Evolutionary conservation across 805 yeast species (phyloP), one percentile per base, ranked within the genome.

Genomic region (Candida alai): DNA sequence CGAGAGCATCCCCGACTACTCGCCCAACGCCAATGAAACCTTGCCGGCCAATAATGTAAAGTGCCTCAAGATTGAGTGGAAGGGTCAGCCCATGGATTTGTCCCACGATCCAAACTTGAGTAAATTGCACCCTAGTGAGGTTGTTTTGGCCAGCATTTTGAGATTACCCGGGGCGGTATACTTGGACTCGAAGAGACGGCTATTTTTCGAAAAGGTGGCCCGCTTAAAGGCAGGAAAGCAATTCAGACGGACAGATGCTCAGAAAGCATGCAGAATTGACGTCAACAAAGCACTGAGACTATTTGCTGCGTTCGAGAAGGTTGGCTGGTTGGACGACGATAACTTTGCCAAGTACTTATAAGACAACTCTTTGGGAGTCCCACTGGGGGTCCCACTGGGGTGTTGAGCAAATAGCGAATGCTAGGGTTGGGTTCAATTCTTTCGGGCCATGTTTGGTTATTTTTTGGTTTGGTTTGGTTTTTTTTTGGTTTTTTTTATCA

Each of bases 181-280:
- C 57, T 68, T 84, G 55, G 80, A 75, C 49, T 58, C 67, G 5
- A 66, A 65, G 48, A 78, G 88, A 59, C 74, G 97, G 44, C 70
- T 90, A 18, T 93, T 90, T 61, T 76, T 79, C 39, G 97, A 90
- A 57, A 90, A 88, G 64, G 93, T 89, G 20, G 78, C 77, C 45
- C 75, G 96, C 33, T 60, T 79, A 48, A 76, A 76, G 47, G 64
- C 68, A 32, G 81, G 80, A 19, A 67, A 79, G 52, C 90, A 93
- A 18, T 90, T 90, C 63, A 80, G 96, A 62, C 80, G 97, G 62
- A 93, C 97, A 0, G 98, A 90, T 60, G 95, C 97, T 6, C 97
- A 90, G 62, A 93, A 93, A 67, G 96, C 97, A 5, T 90, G 97
- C 58, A 77, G 95, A 44, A 89, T 93, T 45, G 97, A 93, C 59